Conservation (phyloP, 176 grass and related monocot genomes). For the Leersia perrieri region DNA sequence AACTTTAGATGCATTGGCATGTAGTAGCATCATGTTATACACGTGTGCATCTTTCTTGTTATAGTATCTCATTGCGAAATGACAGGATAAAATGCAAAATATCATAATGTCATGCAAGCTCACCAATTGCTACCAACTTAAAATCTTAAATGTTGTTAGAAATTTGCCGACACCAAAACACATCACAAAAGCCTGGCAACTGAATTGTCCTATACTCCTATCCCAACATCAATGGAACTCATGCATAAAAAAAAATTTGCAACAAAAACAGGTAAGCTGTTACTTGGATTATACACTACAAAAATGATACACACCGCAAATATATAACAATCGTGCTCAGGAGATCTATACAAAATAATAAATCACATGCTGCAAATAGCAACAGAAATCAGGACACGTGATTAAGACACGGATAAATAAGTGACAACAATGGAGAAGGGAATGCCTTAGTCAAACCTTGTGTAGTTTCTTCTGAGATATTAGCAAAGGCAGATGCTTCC, state of each 20-base stretch:
- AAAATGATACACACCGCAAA: neutral
- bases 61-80: neutral
- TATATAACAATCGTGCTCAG: neutral
- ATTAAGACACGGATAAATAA: neutral
- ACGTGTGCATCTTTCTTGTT: neutral
- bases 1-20: neutral
- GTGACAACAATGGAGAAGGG: neutral
- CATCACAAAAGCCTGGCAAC: neutral
- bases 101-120: neutral
- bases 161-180: neutral
- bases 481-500: slow-evolving; percentile 85
- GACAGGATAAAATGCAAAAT: neutral
- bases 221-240: neutral
- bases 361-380: neutral
- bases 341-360: neutral
- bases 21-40: neutral
- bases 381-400: neutral
- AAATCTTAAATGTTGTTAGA: neutral
- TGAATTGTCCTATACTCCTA: neutral
- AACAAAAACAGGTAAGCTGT: neutral
- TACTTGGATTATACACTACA: neutral
- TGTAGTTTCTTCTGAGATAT: slow-evolving; percentile 56
- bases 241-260: neutral
- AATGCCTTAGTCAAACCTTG: slow-evolving; percentile 35
- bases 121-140: neutral